phyloP scores from a whole-genome alignment of 768 basidiomycete species.

The Cystoderma amianthinum region DNA sequence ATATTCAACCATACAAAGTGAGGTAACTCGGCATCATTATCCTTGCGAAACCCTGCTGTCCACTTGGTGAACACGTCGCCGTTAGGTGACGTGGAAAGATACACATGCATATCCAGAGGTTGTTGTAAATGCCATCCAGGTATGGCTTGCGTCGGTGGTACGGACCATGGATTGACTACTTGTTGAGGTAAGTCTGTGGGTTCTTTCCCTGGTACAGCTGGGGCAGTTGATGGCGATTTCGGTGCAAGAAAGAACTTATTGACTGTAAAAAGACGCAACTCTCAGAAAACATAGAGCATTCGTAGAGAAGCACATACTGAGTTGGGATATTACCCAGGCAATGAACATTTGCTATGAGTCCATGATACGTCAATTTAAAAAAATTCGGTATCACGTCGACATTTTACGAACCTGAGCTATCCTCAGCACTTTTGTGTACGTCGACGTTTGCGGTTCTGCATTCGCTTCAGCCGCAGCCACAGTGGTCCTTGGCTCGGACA shows the following conservation, averaged over 20 bases:
- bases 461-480: neutral
- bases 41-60: constrained; percentile 41
- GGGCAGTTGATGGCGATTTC: constrained; percentile 15
- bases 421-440: constrained; percentile 7
- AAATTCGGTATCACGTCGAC: neutral
- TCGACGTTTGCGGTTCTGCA: neutral
- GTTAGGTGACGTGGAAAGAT: constrained; percentile 60
- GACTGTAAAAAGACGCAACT: constrained; percentile 8
- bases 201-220: constrained; percentile 4
- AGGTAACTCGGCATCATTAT: constrained; percentile 48
- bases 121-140: constrained; percentile 59
- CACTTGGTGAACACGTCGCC: constrained; percentile 54
- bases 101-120: constrained; percentile 63
- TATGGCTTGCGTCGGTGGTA: constrained; percentile 46
- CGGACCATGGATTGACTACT: constrained; percentile 36
- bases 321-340: constrained; percentile 58
- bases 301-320: constrained; percentile 40
- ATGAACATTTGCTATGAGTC: constrained; percentile 57
- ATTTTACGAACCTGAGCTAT: constrained; percentile 18
- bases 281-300: neutral
- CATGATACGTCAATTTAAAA: neutral
- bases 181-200: constrained; percentile 8
- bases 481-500: neutral
- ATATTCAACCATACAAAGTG: constrained; percentile 74
- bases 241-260: constrained; percentile 33